A percentile compares a stretch with the other conserved stretches of the same genome.
Conservation (phyloP, 345 rosid species). For the Acer saccharum region DNA sequence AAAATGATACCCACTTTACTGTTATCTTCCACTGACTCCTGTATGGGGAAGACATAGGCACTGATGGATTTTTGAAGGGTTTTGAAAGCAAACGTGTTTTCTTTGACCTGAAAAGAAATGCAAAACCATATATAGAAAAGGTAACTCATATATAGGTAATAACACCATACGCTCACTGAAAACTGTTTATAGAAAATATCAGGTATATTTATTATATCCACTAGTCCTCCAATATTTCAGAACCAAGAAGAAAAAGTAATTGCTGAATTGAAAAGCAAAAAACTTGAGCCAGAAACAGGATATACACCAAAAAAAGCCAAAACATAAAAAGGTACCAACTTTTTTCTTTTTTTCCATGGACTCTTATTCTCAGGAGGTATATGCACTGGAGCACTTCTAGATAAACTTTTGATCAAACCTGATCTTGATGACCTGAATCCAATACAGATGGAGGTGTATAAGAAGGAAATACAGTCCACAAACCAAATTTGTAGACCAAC, state of each 20-base stretch:
- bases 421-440: slow-evolving; percentile 49
- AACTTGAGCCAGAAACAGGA: background rate
- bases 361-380: slow-evolving; percentile 41
- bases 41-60: slow-evolving; percentile 35
- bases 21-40: slow-evolving; percentile 53
- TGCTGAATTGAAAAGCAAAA: background rate
- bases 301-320: slow-evolving; percentile 13
- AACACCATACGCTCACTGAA: background rate
- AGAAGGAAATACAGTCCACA: slow-evolving; percentile 5
- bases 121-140: background rate
- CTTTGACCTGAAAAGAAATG: slow-evolving; percentile 29
- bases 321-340: slow-evolving; percentile 41
- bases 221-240: background rate
- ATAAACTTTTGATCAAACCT: slow-evolving; percentile 39
- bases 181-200: background rate
- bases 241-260: background rate
- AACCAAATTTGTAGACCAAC: background rate
- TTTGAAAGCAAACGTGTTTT: slow-evolving; percentile 26
- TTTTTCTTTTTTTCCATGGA: slow-evolving; percentile 39
- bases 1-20: slow-evolving; percentile 43
- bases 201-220: background rate
- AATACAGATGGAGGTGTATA: slow-evolving; percentile 1
- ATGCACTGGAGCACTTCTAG: slow-evolving; percentile 35
- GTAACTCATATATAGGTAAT: background rate
- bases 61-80: slow-evolving; percentile 36